These are phyloP conservation scores for Linderniella brevidens DNA, from an alignment of 257 asterid genomes.

Conservation along the genomic window DNA sequence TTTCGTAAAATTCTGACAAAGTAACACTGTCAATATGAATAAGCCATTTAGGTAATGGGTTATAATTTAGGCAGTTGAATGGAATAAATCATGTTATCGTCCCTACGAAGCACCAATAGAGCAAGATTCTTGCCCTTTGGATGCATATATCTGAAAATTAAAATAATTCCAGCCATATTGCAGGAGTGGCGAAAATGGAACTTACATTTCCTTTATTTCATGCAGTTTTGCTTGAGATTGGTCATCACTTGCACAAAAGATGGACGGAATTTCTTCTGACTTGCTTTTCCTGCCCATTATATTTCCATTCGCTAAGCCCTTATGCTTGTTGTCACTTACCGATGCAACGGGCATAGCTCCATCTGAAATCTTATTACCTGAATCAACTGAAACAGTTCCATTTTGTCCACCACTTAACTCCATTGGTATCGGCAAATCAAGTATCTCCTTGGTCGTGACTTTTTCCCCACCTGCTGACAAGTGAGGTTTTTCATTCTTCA, in stretches of 20 bases:
- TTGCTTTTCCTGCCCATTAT: conserved; percentile 45
- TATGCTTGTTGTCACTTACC: conserved; percentile 11
- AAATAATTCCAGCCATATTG: conserved; percentile 8
- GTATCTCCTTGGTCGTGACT: conserved; percentile 19
- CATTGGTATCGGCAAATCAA: conserved; percentile 9
- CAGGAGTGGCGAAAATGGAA: neutral
- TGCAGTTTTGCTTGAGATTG: conserved; percentile 48
- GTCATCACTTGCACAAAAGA: conserved; percentile 40
- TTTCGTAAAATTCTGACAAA: neutral
- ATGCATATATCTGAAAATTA: neutral
- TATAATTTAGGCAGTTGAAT: no score
- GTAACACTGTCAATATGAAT: no score
- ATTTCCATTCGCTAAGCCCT: conserved; percentile 21
- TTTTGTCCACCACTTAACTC: conserved; percentile 21
- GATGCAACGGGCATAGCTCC: conserved; percentile 4
- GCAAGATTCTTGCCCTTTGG: no score
- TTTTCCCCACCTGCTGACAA: conserved; percentile 18
- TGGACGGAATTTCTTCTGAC: conserved; percentile 21
- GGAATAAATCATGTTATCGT: no score
- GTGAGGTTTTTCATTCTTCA: conserved; percentile 17
- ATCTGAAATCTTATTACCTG: no score
- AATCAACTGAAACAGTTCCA: no score
- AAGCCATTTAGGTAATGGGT: no score
- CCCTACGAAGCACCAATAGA: no score
- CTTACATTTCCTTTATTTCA: conserved; percentile 66